Conservation (phyloP, 495 filamentous ascomycete species). For the Penicillium cinerascens region DNA sequence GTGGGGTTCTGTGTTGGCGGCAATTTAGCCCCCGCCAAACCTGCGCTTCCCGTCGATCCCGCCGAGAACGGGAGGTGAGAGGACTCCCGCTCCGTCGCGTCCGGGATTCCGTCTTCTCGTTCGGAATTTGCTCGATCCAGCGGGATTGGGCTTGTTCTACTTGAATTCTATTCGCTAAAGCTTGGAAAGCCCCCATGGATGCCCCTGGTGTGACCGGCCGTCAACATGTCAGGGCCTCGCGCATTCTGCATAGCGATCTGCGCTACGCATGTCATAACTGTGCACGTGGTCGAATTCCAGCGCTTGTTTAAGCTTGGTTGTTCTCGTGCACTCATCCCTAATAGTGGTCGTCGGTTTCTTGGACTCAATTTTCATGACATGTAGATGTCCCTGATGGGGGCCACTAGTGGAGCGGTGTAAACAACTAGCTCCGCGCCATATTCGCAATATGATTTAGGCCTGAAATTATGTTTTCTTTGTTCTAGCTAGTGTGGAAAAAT, state of each 20-base stretch:
- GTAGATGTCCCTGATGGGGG: background rate
- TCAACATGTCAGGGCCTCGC: background rate
- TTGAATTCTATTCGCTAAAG: background rate
- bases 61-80: conserved; percentile 5
- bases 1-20: conserved; percentile 33
- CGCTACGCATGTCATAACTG: background rate
- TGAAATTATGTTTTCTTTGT: background rate
- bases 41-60: conserved; percentile 12
- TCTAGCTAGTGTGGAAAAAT: background rate
- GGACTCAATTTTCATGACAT: background rate
- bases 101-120: background rate
- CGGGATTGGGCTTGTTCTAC: background rate
- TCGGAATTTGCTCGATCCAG: background rate
- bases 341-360: background rate
- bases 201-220: background rate
- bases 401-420: background rate
- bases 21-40: conserved; percentile 27
- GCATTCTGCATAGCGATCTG: conserved; percentile 1
- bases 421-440: background rate
- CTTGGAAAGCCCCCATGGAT: too few relatives aligned
- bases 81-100: background rate
- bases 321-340: background rate
- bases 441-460: background rate
- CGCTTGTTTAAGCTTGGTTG: background rate
- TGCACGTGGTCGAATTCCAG: conserved; percentile 1